A percentile compares a stretch with the other conserved stretches of the same genome.
phyloP scores from a whole-genome alignment of 1,139 yeast genomes.

The Magnusiomyces suaveolens region DNA sequence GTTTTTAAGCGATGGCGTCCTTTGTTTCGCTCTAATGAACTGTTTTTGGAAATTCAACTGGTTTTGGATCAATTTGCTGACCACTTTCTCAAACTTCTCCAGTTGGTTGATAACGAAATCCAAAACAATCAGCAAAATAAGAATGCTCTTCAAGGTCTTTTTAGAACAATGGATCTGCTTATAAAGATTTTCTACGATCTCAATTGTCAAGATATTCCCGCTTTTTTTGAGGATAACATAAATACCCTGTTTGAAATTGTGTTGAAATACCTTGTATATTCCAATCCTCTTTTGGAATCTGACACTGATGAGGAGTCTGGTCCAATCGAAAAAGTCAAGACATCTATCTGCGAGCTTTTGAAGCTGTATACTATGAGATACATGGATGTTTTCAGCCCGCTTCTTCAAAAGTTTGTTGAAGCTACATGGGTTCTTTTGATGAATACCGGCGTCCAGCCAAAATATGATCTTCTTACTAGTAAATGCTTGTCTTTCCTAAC shows the following conservation, averaged over 20 bases:
- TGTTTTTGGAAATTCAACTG: slow-evolving; percentile 76
- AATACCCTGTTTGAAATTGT: slow-evolving; percentile 66
- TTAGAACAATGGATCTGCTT: slow-evolving; percentile 63
- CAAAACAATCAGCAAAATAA: slow-evolving; percentile 37
- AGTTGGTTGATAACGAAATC: slow-evolving; percentile 58
- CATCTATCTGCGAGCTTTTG: slow-evolving; percentile 75
- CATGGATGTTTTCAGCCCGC: slow-evolving; percentile 76
- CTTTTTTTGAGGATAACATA: slow-evolving; percentile 89
- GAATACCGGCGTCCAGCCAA: slow-evolving; percentile 56
- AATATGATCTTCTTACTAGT: slow-evolving; percentile 76
- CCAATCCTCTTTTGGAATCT: slow-evolving; percentile 42
- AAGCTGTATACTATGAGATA: slow-evolving; percentile 83
- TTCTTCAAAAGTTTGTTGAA: slow-evolving; percentile 69
- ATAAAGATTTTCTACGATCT: slow-evolving; percentile 82
- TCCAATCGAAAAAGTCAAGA: slow-evolving; percentile 60
- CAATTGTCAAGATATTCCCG: slow-evolving; percentile 96
- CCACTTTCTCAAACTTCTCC: slow-evolving; percentile 64
- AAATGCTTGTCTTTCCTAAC: slow-evolving; percentile 75
- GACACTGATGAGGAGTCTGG: slow-evolving; percentile 70
- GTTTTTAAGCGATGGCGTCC: slow-evolving; percentile 97
- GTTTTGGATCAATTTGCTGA: slow-evolving; percentile 78
- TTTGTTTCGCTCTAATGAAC: slow-evolving; percentile 78
- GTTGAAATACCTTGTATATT: slow-evolving; percentile 66
- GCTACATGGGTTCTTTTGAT: slow-evolving; percentile 74
- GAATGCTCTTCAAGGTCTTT: slow-evolving; percentile 43